Evolutionary conservation across 768 basidiomycete genomes (phyloP), one percentile per base, ranked within the genome.

Genomic region (Termitomyces sp.): DNA sequence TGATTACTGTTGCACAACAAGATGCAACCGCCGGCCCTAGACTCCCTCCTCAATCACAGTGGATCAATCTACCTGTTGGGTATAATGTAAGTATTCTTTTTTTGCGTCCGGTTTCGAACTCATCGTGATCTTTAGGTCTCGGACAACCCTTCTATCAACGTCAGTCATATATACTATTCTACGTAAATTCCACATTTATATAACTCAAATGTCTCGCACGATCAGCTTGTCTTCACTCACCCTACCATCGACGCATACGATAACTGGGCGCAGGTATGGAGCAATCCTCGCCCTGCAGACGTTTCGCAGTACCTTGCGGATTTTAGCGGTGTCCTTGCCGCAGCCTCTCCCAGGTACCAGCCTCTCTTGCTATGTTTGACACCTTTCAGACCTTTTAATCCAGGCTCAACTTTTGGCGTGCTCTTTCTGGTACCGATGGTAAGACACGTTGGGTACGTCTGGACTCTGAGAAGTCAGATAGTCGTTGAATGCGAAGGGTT

Each of bases 91-190:
- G 72, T 62, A 22, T 20, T 20, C 13, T 42, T 30, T 31, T n/a
- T 4, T 13, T 34, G n/a, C 11, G 13, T n/a, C 37, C 1, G 18
- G 18, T 24, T 22, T 13, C 45, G 47, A 20, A 15, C 45, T 59
- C 45, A 66, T 12, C 55, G 44, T 34, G 12, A 11, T 33, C 20
- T 16, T 44, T 44, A 77, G 74, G 81, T 81, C 7, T 78, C 76
- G 27, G 85, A 87, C 65, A 86, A 86, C 68, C 85, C 85, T 18
- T 84, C 83, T 6, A 82, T 87, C 64, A 85, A 85, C 62, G 80
- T 81, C 58, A 47, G 77, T 73, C 24, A 20, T 51, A 44, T 13
- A 37, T 33, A 24, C 33, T 24, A 34, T 22, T 45, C n/a, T 34
- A 34, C 33, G 8, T 27, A 33, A n/a, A 22, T 22, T 16, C 30